Base-by-base conservation (phyloP, 352 stramenopile species). In the Saprolegnia diclina region DNA sequence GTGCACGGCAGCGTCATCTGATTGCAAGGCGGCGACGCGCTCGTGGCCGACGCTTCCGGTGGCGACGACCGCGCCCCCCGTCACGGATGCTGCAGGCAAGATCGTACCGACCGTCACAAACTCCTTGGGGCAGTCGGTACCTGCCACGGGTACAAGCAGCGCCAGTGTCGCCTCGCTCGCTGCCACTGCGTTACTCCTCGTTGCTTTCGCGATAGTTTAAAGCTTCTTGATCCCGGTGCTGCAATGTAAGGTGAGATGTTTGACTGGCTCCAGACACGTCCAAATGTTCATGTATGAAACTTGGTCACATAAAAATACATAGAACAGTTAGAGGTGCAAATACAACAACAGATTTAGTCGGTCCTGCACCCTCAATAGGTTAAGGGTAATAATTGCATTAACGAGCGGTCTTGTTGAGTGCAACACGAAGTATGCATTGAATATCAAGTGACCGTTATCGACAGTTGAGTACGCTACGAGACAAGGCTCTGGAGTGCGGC, bases 1-100 rank as follows among this genome's bases (percentile, higher is more conserved):
- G 35, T 88, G 80, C 26, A 29, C 54, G 7, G 29, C 62, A 11
- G 22, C 45, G n/a, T 24, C 63, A 6, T 16, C 40, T 24, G 48
- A 46, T n/a, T 69, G 63, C 46, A 62, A 55, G 29, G 7, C 52
- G 22, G 22, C 52, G 32, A 57, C 52, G 7, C 52, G 52, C 16
- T 14, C 22, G 32, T 57, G 9, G 9, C 22, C 22, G 7, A 16
- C 22, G 13, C 52, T 57, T 38, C 52, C 52, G 7, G 32, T 38
- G 7, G 52, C 52, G 22, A 57, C 52, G 22, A 29, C 32, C 7
- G 52, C 52, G 16, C 52, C 52, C 14, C 52, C 52, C 7, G 32
- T 57, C 9, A 57, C 52, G 52, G 16, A 57, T 16, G 52, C 52
- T 38, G 52, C 32, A 38, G 52, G 52, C 7, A 7, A 57, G 32